Base-by-base conservation (phyloP, 1,139 yeast genomes). In the Hansenula lynferdii region DNA sequence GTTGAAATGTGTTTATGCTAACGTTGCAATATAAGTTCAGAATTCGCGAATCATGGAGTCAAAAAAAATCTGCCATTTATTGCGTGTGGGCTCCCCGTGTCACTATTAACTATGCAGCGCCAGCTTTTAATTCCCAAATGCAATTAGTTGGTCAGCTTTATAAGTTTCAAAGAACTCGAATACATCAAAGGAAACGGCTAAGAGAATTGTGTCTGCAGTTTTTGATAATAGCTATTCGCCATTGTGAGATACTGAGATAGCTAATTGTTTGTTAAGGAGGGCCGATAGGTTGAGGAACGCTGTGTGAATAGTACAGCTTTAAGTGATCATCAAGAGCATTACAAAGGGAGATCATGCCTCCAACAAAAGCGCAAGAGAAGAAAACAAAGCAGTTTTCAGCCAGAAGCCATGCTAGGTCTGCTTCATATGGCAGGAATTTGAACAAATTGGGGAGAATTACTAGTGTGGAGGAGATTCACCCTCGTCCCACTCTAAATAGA, bases 371-470 rank as follows among this genome's bases (percentile, higher is more conserved):
- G 3, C 33, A 35, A 20, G 42, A 45, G 35, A 45, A 43, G 42
- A 42, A 37, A 41, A 36, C 42, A n/a, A 51, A 48, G 38, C 55
- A 50, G 45, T 53, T 51, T 35, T 30, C 50, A 0, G 55, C 51
- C 7, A 40, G 40, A 22, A 37, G 48, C 1, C 55, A 50, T 38
- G 36, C 44, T 10, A 40, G 56, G 6, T 47, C 57, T 5, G 54
- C 53, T 5, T 51, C 56, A 1, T 45, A 47, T 25, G 55, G 55
- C 1, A 44, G 53, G 31, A 50, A 47, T 32, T 35, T 53, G 28
- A 53, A 51, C 43, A 51, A 44, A 35, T 36, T 53, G 16, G 52
- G 42, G 4, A 43, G 50, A 14, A 42, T 45, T 18, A 47, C 50
- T 5, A 42, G 50, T 32, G 28, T 42, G 2, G 49, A 48, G 28